phyloP scores from a whole-genome alignment of 768 basidiomycete genomes.

The Russula ochroleuca region DNA sequence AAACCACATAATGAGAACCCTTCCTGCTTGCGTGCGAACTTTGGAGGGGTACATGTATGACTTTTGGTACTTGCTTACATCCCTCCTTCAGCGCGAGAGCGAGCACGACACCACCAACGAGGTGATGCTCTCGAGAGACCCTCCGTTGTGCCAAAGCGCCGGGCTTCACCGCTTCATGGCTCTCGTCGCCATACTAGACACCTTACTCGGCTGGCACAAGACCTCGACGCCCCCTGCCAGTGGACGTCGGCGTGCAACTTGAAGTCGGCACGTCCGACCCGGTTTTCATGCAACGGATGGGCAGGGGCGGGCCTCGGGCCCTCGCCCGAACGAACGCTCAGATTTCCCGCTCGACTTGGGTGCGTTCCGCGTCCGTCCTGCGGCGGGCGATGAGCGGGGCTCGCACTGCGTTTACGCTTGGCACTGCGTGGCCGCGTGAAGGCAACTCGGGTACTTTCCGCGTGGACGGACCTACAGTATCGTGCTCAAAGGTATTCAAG shows the following conservation, averaged over 20 bases:
- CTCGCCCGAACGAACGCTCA: too few species aligned
- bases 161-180: conserved; percentile 62
- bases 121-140: conserved; percentile 57
- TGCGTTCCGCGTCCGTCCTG: not conserved
- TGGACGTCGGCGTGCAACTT: conserved; percentile 61
- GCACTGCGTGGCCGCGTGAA: not conserved
- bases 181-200: conserved; percentile 75
- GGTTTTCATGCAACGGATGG: conserved; percentile 64
- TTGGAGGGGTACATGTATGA: too few species aligned
- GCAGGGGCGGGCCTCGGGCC: conserved; percentile 22
- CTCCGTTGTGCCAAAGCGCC: conserved; percentile 60
- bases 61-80: too few species aligned
- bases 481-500: not conserved
- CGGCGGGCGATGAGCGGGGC: too few species aligned
- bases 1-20: too few species aligned
- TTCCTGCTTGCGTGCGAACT: too few species aligned
- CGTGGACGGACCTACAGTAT: not conserved
- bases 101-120: conserved; percentile 60
- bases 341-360: too few species aligned
- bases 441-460: too few species aligned
- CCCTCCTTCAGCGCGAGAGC: too few species aligned
- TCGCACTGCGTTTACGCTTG: not conserved
- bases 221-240: conserved; percentile 63
- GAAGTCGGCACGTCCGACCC: conserved; percentile 67
- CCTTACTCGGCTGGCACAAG: conserved; percentile 72